phyloP scores from a whole-genome alignment of 2,329 filamentous ascomycete genomes.

The Trichoderma breve region DNA sequence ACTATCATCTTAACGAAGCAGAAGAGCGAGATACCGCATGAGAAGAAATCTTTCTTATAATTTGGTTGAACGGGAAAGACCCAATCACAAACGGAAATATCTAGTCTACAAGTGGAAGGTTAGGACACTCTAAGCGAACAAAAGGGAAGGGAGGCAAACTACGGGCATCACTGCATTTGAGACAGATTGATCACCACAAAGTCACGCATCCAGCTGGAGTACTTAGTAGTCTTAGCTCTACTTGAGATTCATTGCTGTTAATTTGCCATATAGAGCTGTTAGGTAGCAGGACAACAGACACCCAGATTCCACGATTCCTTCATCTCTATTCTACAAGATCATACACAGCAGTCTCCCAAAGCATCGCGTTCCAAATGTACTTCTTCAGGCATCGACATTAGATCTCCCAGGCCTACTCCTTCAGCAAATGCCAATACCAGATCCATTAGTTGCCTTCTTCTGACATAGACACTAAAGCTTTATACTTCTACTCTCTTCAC shows the following conservation, averaged over 20 bases:
- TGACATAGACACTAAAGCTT: background rate
- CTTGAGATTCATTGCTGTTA: background rate
- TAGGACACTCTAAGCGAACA: constrained; percentile 19
- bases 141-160: background rate
- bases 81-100: constrained; percentile 30
- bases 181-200: background rate
- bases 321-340: background rate
- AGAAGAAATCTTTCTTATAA: constrained; percentile 26
- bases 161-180: background rate
- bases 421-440: background rate
- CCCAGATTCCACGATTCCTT: background rate
- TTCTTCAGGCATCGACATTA: background rate
- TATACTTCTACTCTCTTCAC: background rate
- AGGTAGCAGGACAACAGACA: background rate
- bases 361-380: background rate
- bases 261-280: background rate
- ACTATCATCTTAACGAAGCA: constrained; percentile 30
- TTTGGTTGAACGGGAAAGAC: constrained; percentile 28
- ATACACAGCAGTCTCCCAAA: background rate
- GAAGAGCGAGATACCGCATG: constrained; percentile 28
- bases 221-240: background rate
- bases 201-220: background rate
- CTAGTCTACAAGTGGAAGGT: constrained; percentile 31
- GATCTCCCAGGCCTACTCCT: background rate
- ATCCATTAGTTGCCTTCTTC: background rate